Evolutionary conservation across 495 filamentous ascomycete species (phyloP), one percentile per base, ranked within the genome.

Genomic region (Penicillium cosmopolitanum): DNA sequence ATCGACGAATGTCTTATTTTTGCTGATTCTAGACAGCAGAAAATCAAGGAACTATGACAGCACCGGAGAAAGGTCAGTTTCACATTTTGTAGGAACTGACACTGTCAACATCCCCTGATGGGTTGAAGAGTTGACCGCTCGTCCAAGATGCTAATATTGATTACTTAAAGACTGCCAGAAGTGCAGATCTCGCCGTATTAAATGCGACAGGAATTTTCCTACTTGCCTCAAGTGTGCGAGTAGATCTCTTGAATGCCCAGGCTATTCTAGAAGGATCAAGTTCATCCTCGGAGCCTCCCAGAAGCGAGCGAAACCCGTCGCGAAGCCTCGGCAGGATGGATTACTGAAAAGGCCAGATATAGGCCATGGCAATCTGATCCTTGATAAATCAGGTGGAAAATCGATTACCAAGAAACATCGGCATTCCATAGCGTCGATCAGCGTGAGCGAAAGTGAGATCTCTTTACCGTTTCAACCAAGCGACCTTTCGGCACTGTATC

Each of bases 161-260:
- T 16, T 19, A 44, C 3, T 19, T 19, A 2, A 19, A 44, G 42
- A 44, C 16, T 44, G 42, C 16, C 42, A 44, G 9, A 44, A 18
- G n/a, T 44, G 42, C 16, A 44, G 42, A n/a, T 5, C 5, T 16
- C 42, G 42, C 16, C 42, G 42, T 2, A 44, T 44, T 3, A 44
- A 44, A 44, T 44, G 42, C n/a, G 42, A 44, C 16, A 44, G 42
- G n/a, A 19, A 1, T 16, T 18, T 44, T 7, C 42, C 42, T 44
- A 16, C 42, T 5, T 44, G 42, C 7, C 42, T 44, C n/a, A 44
- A 44, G 7, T 44, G 42, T 44, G 42, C 42, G 13, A 44, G 42
- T n/a, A 5, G 42, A 19, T 44, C 42, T 16, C n/a, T 44, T 44
- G 42, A 44, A 44, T 44, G 42, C n/a, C 42, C 42, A 19, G 42